Percentiles rank a stretch among this genome's conserved stretches.
Conservation (phyloP, 164 flowering plant genomes). For the Chimonanthus salicifolius region DNA sequence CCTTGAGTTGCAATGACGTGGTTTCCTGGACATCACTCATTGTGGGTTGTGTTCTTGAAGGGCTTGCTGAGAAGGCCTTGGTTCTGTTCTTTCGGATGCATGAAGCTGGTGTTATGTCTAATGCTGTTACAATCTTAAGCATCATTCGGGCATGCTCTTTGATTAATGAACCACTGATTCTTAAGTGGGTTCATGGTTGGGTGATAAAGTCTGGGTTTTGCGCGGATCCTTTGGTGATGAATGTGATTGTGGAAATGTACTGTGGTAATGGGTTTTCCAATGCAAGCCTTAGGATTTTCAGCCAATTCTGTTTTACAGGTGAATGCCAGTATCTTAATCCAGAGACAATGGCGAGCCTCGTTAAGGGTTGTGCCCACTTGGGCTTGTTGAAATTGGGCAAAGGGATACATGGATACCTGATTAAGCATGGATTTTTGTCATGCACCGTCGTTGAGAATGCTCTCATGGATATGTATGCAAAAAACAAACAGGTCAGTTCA, state of each 20-base stretch:
- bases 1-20: conserved; percentile 18
- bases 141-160: conserved; percentile 26
- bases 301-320: conserved; percentile 12
- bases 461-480: conserved; percentile 30
- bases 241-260: conserved; percentile 25
- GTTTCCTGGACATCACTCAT: conserved; percentile 29
- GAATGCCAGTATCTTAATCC: conserved; percentile 19
- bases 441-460: conserved; percentile 24
- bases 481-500: conserved; percentile 8
- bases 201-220: conserved; percentile 19
- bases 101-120: conserved; percentile 3
- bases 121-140: conserved; percentile 7
- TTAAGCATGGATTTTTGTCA: conserved; percentile 20
- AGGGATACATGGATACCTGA: conserved; percentile 23
- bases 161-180: conserved; percentile 1
- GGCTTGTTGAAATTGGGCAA: conserved; percentile 17
- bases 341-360: conserved; percentile 29
- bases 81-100: conserved; percentile 16
- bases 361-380: conserved; percentile 21
- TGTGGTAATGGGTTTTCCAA: conserved; percentile 14
- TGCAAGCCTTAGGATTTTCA: conserved; percentile 16
- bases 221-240: conserved; percentile 12
- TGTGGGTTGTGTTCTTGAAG: conserved; percentile 12
- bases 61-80: conserved; percentile 13
- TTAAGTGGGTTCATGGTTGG: conserved; percentile 26